phyloP scores from a whole-genome alignment of 2,329 filamentous ascomycete genomes.

The Sporothrix phasma region DNA sequence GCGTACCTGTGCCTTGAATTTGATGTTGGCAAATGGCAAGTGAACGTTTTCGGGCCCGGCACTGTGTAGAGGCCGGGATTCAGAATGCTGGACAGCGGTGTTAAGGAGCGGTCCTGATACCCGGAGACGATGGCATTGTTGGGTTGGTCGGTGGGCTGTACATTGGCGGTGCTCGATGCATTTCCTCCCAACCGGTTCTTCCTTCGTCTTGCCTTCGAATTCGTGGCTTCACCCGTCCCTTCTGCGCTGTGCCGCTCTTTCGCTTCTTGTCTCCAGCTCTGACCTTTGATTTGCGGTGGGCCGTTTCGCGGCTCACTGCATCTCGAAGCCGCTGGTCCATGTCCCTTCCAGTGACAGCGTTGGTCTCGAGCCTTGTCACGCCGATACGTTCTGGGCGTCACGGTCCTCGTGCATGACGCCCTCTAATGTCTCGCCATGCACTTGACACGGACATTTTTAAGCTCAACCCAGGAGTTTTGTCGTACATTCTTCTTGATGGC shows the following conservation, averaged over 20 bases:
- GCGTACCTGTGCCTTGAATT: conserved; percentile 60
- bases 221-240: neutral
- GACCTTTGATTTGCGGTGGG: conserved; percentile 51
- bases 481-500: conserved; percentile 46
- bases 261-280: conserved; percentile 26
- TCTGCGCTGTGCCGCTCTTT: conserved; percentile 25
- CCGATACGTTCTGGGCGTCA: neutral
- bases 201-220: neutral
- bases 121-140: conserved; percentile 34
- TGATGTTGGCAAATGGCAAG: conserved; percentile 64
- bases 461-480: conserved; percentile 49
- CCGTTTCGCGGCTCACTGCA: conserved; percentile 52
- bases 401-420: conserved; percentile 58
- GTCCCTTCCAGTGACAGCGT: conserved; percentile 24
- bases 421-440: conserved; percentile 51
- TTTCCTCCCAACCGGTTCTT: neutral
- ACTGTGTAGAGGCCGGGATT: conserved; percentile 31
- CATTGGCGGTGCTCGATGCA: neutral
- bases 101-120: conserved; percentile 29
- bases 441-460: conserved; percentile 67
- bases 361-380: conserved; percentile 12
- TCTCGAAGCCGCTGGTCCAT: conserved; percentile 42
- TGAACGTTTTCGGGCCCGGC: conserved; percentile 31
- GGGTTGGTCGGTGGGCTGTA: neutral
- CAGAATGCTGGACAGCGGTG: conserved; percentile 32